Evolutionary conservation across 2,329 filamentous ascomycete genomes (phyloP), one percentile per base, ranked within the genome.

Genomic region (Ramularia collo-cygni): DNA sequence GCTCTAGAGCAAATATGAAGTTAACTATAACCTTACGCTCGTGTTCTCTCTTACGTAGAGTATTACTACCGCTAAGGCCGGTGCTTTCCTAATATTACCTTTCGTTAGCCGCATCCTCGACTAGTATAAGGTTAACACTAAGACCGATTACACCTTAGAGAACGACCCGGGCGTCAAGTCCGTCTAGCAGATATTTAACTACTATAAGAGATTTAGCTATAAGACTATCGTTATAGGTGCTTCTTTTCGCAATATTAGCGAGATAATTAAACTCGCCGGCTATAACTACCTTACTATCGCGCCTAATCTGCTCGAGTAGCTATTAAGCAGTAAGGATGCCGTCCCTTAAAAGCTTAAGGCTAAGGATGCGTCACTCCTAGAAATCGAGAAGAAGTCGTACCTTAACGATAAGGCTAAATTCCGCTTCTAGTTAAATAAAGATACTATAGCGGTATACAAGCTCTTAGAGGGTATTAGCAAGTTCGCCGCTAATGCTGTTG

Each of bases 161-260:
- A 85, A 94, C 67, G 92, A 98, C 75, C 92, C 92, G 42, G 92
- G 92, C 75, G 92, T 98, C 69, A 78, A 86, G 74, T 90, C 84
- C 54, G 92, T 98, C 63, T 77, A 90, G 77, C 64, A 61, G 69
- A 98, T 98, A 75, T 98, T 83, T 81, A 92, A 98, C 80, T 98
- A 98, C 85, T 98, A 98, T 84, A 98, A 98, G 86, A 96, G 96
- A 79, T 86, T 74, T 68, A 87, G 85, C 68, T 95, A 98, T 83
- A 95, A 94, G 61, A 98, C 92, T 68, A 95, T 96, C 59, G 92
- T 98, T 71, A 98, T 98, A 92, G 92, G 92, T 63, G 92, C 92
- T 56, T 95, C 89, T 28, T 98, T 98, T 87, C 82, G 92, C 67
- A 96, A 84, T 76, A 74, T 74, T 50, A 92, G 92, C 62, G 92